phyloP scores from a whole-genome alignment of 2,329 filamentous ascomycete species.

The Cordyceps javanica region DNA sequence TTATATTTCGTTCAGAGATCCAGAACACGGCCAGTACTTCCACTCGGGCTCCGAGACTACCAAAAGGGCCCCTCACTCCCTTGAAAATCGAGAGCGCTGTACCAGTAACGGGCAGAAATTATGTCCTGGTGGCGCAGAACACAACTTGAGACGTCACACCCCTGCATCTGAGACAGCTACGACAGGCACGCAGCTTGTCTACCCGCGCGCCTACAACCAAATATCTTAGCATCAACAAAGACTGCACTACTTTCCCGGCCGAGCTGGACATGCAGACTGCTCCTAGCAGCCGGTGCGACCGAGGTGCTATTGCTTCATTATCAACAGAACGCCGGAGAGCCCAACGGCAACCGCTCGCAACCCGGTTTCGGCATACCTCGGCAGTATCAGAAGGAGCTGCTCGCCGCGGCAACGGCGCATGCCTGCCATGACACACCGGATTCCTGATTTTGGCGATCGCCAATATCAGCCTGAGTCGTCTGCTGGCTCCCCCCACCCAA shows the following conservation, averaged over 20 bases:
- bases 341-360: not conserved
- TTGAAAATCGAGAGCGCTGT: not conserved
- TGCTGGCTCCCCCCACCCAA: not conserved
- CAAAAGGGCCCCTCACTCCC: not conserved
- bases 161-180: conserved; percentile 9
- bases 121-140: not conserved
- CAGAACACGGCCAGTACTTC: not conserved
- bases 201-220: not conserved
- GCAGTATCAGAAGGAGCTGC: conserved; percentile 5
- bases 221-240: not conserved
- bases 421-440: conserved; percentile 1
- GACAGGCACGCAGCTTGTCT: not conserved
- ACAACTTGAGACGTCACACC: conserved; percentile 6
- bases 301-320: not conserved
- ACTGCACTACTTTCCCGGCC: not conserved
- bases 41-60: not conserved
- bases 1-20: not conserved
- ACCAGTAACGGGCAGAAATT: not conserved
- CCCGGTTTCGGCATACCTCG: not conserved
- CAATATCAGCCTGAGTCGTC: not conserved
- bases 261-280: not conserved
- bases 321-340: not conserved
- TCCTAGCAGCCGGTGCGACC: not conserved
- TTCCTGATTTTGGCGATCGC: conserved; percentile 1
- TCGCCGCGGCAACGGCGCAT: not conserved